Base-by-base conservation (phyloP, 306 rosid genomes). In the Nissolia schottii region DNA sequence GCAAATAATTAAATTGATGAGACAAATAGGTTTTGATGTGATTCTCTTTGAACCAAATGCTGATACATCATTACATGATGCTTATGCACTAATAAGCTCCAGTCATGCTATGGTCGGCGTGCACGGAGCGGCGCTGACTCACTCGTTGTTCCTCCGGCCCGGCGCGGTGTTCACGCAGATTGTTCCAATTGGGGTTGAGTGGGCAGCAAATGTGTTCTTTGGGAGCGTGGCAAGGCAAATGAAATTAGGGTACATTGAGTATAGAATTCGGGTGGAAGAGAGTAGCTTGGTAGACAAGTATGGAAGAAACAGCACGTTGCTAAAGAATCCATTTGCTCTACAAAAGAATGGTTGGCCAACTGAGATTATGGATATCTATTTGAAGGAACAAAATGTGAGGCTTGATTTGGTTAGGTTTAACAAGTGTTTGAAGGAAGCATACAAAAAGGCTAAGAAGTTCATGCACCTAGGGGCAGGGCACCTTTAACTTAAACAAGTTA, bases 101-200 rank as follows among this genome's bases (percentile, higher is more conserved):
- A 81, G 87, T 56, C 85, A 88, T 37, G 83, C 75, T 6, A 77
- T 84, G 82, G 10, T 87, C 2, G 88, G 83, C 1, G 65, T 84
- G 1, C 88, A 81, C 11, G 88, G 85, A 0, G 88, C 91, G 0
- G 82, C 81, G 14, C 41, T 87, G 0, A 87, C 88, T 0, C 85
- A 81, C 56, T 61, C 43, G 0, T 22, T 87, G 64, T 87, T 87
- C 68, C 79, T 84, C 2, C 68, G 67, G 14, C 74, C 74, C 0
- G 67, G 85, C 0, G 43, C 78, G 0, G 76, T 67, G 58, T 41
- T 84, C 19, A 13, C 79, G n/a, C 91, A 87, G 18, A 81, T 84
- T 70, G 83, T 84, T 29, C 91, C 88, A 6, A 31, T 87, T 0
- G 91, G 85, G 24, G 5, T 41, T 0, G 74, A 67, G 9, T 74